Conservation (phyloP, 805 yeast genomes). For the Candida pini region DNA sequence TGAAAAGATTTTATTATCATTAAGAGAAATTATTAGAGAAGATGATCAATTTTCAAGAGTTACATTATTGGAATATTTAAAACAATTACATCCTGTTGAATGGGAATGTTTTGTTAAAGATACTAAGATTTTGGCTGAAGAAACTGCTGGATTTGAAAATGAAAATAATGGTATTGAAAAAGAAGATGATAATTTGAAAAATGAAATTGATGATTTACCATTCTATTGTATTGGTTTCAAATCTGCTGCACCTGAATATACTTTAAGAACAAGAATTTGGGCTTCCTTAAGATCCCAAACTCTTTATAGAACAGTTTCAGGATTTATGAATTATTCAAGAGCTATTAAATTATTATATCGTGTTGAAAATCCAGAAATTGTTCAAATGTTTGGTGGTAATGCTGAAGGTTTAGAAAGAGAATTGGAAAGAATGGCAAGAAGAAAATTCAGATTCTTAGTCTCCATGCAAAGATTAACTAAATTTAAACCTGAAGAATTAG, state of each 20-base stretch:
- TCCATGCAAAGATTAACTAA: slow-evolving; percentile 81
- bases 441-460: slow-evolving; percentile 76
- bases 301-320: slow-evolving; percentile 92
- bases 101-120: slow-evolving; percentile 98
- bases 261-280: slow-evolving; percentile 96
- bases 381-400: slow-evolving; percentile 98
- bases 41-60: slow-evolving; percentile 96
- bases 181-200: slow-evolving; percentile 62
- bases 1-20: slow-evolving; percentile 88
- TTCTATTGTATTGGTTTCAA: slow-evolving; percentile 96
- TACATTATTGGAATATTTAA: slow-evolving; percentile 87
- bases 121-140: slow-evolving; percentile 92
- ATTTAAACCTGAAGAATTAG: slow-evolving; percentile 69
- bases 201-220: slow-evolving; percentile 86
- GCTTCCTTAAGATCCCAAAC: slow-evolving; percentile 97
- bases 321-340: slow-evolving; percentile 97
- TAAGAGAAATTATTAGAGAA: slow-evolving; percentile 93
- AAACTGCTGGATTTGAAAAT: slow-evolving; percentile 75
- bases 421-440: slow-evolving; percentile 81
- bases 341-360: slow-evolving; percentile 91
- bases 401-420: slow-evolving; percentile 95
- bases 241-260: slow-evolving; percentile 95
- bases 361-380: slow-evolving; percentile 92
- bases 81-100: slow-evolving; percentile 92
- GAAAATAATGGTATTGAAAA: slow-evolving; percentile 56